Percentiles rank a stretch among this genome's conserved stretches.
phyloP scores from a whole-genome alignment of 148 eudicot species.

The Heliamphora exappendiculata region DNA sequence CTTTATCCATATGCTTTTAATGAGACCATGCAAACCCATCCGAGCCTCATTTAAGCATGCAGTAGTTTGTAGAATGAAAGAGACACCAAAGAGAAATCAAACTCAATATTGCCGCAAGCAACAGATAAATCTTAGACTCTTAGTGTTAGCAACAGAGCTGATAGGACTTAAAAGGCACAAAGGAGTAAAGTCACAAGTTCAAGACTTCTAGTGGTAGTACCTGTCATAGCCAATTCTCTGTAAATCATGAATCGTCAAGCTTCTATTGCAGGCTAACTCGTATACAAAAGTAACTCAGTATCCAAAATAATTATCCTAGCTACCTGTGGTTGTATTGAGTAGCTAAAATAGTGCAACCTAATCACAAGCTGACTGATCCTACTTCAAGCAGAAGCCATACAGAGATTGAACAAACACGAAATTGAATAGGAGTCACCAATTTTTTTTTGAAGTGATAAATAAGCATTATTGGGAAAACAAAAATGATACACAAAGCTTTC shows the following conservation, averaged over 20 bases:
- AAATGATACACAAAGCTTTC: background rate
- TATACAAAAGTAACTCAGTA: background rate
- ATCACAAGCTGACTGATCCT: background rate
- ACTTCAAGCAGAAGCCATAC: background rate
- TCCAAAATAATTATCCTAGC: background rate
- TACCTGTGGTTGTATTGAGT: background rate
- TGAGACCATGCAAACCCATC: background rate
- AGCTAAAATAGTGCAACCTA: background rate
- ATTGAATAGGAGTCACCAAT: background rate
- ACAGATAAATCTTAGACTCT: background rate
- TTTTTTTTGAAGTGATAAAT: background rate
- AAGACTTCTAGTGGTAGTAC: background rate
- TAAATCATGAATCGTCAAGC: constrained; percentile 2
- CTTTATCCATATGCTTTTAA: background rate
- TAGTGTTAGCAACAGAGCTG: background rate
- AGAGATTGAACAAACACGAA: background rate
- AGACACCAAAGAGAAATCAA: background rate
- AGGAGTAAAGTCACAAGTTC: background rate
- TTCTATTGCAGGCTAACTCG: background rate
- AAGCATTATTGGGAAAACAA: background rate
- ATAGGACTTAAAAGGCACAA: background rate
- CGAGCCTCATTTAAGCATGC: background rate
- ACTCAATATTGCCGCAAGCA: background rate
- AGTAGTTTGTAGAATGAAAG: background rate
- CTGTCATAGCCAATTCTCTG: background rate